Conservation (phyloP, 2,329 filamentous ascomycete species). For the Colletotrichum tofieldiae region DNA sequence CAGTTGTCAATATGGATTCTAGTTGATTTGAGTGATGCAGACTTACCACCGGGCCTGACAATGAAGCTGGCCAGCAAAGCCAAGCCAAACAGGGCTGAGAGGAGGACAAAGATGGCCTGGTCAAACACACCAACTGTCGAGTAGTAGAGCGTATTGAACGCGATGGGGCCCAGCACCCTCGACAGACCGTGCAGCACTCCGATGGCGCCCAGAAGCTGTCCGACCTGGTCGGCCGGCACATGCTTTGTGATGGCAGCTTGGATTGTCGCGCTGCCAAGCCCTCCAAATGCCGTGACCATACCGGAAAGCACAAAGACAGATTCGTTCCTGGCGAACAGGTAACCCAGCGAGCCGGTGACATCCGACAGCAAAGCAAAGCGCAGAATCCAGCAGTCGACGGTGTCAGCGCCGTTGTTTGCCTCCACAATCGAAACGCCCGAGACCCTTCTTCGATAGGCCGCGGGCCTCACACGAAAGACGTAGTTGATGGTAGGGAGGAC, state of each 20-base stretch:
- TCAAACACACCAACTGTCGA: constrained; percentile 83
- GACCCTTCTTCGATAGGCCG: constrained; percentile 58
- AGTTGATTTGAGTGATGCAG: constrained; percentile 44
- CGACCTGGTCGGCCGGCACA: constrained; percentile 85
- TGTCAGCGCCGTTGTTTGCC: constrained; percentile 79
- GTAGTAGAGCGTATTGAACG: constrained; percentile 91
- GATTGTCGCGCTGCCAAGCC: constrained; percentile 87
- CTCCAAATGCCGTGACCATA: constrained; percentile 82
- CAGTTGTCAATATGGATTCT: neutral
- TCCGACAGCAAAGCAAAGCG: constrained; percentile 84
- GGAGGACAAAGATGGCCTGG: constrained; percentile 86
- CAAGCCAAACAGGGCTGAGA: constrained; percentile 76
- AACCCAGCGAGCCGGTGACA: constrained; percentile 82
- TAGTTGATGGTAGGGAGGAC: constrained; percentile 85
- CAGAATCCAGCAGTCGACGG: constrained; percentile 83
- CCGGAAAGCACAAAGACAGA: constrained; percentile 80
- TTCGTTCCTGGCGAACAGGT: constrained; percentile 75
- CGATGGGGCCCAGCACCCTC: constrained; percentile 82
- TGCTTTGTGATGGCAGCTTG: constrained; percentile 93
- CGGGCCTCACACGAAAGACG: constrained; percentile 74
- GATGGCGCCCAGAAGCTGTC: constrained; percentile 89
- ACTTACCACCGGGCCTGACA: constrained; percentile 81
- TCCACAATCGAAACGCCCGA: constrained; percentile 57
- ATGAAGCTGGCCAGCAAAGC: constrained; percentile 79
- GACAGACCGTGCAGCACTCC: constrained; percentile 89